Percentiles rank a stretch among this genome's conserved stretches.
phyloP scores from a whole-genome alignment of 2,329 filamentous ascomycete genomes.

The Paraconiothyrium sp. region DNA sequence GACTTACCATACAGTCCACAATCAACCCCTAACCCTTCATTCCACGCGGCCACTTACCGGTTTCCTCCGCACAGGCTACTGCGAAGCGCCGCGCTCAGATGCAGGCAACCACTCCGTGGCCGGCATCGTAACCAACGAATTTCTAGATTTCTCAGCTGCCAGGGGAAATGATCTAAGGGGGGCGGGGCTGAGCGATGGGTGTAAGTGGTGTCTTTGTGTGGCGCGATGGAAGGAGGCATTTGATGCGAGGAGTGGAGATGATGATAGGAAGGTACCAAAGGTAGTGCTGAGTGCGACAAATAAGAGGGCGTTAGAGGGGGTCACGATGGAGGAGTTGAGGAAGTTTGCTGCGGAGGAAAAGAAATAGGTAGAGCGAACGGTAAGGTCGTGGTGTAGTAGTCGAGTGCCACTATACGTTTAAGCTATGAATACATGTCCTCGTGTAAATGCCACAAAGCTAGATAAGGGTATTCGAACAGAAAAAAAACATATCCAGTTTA shows the following conservation, averaged over 20 bases:
- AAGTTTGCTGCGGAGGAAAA: constrained; percentile 55
- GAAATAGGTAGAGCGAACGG: background rate
- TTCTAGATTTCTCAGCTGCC: constrained; percentile 68
- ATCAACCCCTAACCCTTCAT: constrained; percentile 66
- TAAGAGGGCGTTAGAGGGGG: constrained; percentile 59
- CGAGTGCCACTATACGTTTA: background rate
- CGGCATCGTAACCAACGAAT: constrained; percentile 65
- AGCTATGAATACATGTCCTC: no score
- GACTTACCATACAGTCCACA: constrained; percentile 59
- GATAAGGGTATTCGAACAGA: no score
- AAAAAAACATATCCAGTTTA: no score
- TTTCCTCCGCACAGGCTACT: constrained; percentile 70
- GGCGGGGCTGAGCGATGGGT: constrained; percentile 65
- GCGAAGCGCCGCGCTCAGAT: constrained; percentile 63
- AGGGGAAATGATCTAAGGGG: constrained; percentile 67
- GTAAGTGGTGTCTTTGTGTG: constrained; percentile 72
- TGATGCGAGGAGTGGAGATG: constrained; percentile 60
- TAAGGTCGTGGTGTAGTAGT: background rate
- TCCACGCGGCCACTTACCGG: constrained; percentile 68
- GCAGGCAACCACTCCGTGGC: constrained; percentile 69
- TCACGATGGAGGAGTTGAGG: constrained; percentile 60
- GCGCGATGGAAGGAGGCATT: constrained; percentile 69
- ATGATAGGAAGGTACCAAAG: constrained; percentile 57
- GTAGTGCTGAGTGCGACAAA: constrained; percentile 64
- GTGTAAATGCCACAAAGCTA: no score